phyloP scores from a whole-genome alignment of 2,329 filamentous ascomycete species.

The Sordariomycetes sp. region DNA sequence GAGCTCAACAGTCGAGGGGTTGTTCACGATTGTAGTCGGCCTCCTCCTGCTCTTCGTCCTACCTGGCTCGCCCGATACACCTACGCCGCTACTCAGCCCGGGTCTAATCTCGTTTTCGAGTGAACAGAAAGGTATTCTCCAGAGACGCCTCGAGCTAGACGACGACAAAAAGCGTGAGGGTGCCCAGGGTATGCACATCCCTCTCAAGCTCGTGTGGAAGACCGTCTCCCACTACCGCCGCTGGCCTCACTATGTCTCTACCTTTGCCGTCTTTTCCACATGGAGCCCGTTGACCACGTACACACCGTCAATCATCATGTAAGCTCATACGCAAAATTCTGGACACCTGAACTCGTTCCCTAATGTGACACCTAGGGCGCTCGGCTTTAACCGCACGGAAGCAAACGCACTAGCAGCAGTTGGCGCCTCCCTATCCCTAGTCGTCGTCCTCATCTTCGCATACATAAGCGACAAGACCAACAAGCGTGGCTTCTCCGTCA shows the following conservation, averaged over 20 bases:
- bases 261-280: slow-evolving; percentile 35
- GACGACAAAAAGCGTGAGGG: slow-evolving; percentile 14
- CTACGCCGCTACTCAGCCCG: slow-evolving; percentile 20
- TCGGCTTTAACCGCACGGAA: slow-evolving; percentile 28
- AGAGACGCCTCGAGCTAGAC: slow-evolving; percentile 18
- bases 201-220: slow-evolving; percentile 23
- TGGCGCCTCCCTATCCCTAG: slow-evolving; percentile 27
- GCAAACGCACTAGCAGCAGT: slow-evolving; percentile 33
- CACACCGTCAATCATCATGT: slow-evolving; percentile 30
- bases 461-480: slow-evolving; percentile 32
- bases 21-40: slow-evolving; percentile 26
- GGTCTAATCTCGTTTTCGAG: slow-evolving; percentile 23
- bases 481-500: slow-evolving; percentile 26
- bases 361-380: slow-evolving; percentile 12
- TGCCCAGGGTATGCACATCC: slow-evolving; percentile 20
- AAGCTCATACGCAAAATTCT: no score
- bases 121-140: slow-evolving; percentile 18
- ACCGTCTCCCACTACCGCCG: slow-evolving; percentile 28
- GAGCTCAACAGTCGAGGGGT: slow-evolving; percentile 23
- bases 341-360: no score
- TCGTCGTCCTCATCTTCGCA: slow-evolving; percentile 32
- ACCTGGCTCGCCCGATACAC: slow-evolving; percentile 25
- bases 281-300: slow-evolving; percentile 39
- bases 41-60: slow-evolving; percentile 25
- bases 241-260: slow-evolving; percentile 34